Evolutionary conservation across 345 rosid genomes (phyloP).

Genomic region (Eucalyptus coolabah): DNA sequence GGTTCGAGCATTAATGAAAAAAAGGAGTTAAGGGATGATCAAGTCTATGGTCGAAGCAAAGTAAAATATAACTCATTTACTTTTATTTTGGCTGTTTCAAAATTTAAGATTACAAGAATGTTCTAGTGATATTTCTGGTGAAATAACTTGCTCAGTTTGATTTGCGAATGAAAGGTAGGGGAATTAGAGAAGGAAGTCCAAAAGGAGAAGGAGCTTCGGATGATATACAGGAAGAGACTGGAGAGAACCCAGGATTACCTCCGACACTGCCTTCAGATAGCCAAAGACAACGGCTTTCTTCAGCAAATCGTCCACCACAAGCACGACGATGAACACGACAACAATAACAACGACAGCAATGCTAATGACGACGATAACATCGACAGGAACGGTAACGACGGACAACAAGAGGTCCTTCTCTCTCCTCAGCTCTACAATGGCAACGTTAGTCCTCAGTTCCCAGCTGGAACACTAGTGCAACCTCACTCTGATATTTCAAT

Average conservation of each 20-base stretch:
- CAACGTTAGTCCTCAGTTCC: neutral
- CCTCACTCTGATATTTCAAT: conserved; percentile 1
- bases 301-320: conserved; percentile 16
- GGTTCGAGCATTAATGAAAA: neutral
- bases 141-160: neutral
- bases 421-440: neutral
- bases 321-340: neutral
- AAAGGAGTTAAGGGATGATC: neutral
- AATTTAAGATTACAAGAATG: neutral
- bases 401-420: neutral
- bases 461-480: neutral
- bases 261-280: conserved; percentile 43
- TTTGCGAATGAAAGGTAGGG: conserved; percentile 8
- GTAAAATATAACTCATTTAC: neutral
- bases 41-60: neutral
- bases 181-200: conserved; percentile 24
- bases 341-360: neutral
- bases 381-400: neutral
- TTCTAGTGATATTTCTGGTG: neutral
- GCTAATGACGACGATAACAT: neutral
- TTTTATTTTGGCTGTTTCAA: neutral
- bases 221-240: conserved; percentile 25
- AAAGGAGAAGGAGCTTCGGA: conserved; percentile 25
- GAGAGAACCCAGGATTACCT: conserved; percentile 48
- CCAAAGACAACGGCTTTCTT: conserved; percentile 44